phyloP scores from a whole-genome alignment of 1,284 basidiomycete species.

The Melampsora americana region DNA sequence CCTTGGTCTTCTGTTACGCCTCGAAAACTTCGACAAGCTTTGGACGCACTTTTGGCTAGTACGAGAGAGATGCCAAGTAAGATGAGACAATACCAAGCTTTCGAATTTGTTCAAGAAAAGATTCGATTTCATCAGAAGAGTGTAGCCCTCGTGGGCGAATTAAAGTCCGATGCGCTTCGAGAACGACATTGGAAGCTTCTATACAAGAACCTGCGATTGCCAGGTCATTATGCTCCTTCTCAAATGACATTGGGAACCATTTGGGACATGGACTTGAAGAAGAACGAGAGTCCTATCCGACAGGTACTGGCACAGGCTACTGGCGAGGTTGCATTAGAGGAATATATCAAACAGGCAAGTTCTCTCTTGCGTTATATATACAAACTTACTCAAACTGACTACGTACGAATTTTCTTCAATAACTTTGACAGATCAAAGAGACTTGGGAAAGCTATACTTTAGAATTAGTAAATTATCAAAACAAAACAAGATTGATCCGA shows the following conservation, averaged over 20 bases:
- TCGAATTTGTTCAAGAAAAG: constrained; percentile 94
- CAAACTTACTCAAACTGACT: neutral
- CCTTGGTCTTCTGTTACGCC: constrained; percentile 87
- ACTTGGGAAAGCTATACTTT: constrained; percentile 94
- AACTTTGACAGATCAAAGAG: constrained; percentile 74
- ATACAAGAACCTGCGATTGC: constrained; percentile 74
- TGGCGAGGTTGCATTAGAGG: constrained; percentile 67
- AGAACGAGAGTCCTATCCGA: constrained; percentile 84
- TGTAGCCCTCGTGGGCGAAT: constrained; percentile 80
- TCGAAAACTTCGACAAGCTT: constrained; percentile 86
- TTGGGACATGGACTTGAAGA: constrained; percentile 93
- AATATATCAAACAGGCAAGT: constrained; percentile 60
- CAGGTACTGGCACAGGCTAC: constrained; percentile 96
- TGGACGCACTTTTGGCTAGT: constrained; percentile 79
- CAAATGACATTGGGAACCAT: constrained; percentile 95
- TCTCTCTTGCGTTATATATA: constrained; percentile 51
- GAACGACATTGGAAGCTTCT: constrained; percentile 98
- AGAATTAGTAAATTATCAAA: constrained; percentile 97
- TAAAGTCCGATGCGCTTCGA: constrained; percentile 95
- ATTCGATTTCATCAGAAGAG: constrained; percentile 82
- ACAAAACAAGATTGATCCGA: constrained; percentile 91
- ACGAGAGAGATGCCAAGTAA: constrained; percentile 98
- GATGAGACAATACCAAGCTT: constrained; percentile 98
- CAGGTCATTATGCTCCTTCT: constrained; percentile 53
- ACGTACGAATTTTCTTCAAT: neutral